Conservation (phyloP, 768 basidiomycete species). For the Mycena galopus region DNA sequence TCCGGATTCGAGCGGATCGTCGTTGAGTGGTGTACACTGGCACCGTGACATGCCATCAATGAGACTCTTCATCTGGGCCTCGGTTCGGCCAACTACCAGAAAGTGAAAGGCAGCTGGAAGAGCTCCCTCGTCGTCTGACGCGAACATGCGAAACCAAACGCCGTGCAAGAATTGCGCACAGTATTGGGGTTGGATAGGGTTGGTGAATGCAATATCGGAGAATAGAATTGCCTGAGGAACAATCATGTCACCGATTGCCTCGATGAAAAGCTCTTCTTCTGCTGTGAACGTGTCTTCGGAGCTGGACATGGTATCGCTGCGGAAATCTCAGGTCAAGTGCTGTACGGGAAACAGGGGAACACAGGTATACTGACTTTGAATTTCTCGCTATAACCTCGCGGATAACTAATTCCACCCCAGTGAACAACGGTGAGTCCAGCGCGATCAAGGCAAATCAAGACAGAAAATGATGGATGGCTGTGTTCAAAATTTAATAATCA, state of each 20-base stretch:
- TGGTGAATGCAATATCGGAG: constrained; percentile 9
- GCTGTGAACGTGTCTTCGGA: not conserved
- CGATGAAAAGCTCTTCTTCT: not conserved
- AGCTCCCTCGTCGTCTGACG: not conserved
- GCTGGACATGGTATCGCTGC: too few species aligned
- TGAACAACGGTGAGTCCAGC: too few species aligned
- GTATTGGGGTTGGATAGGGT: not conserved
- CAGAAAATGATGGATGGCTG: not conserved
- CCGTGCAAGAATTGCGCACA: constrained; percentile 9
- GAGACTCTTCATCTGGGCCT: constrained; percentile 6
- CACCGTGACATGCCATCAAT: not conserved
- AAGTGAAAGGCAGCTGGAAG: constrained; percentile 14
- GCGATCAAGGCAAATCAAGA: too few species aligned
- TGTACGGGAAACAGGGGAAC: too few species aligned
- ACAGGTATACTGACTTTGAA: too few species aligned
- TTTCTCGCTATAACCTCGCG: too few species aligned
- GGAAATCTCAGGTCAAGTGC: too few species aligned
- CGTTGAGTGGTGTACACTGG: not conserved
- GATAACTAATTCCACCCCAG: too few species aligned
- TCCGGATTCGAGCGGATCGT: not conserved
- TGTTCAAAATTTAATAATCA: not conserved
- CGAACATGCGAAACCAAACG: constrained; percentile 3
- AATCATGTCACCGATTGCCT: not conserved
- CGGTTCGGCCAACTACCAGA: not conserved
- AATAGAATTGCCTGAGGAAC: not conserved